A percentile compares a stretch with the other conserved stretches of the same genome.
Evolutionary conservation across 257 asterid species (phyloP).

Genomic region (Fraxinus cuspidata): DNA sequence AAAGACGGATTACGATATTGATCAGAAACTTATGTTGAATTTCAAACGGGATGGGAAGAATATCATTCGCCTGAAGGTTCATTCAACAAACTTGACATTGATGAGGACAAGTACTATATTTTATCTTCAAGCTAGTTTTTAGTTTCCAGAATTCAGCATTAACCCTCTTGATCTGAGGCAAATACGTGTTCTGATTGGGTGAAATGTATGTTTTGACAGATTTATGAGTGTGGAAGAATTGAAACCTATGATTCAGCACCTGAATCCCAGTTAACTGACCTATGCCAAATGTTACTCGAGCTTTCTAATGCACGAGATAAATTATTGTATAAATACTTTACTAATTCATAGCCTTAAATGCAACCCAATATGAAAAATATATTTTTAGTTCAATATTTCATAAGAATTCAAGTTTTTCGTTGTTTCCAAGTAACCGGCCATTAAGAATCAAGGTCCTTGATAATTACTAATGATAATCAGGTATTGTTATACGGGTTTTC

Average conservation of each 20-base stretch:
- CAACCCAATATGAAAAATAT: no score
- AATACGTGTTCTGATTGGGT: background rate
- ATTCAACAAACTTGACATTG: constrained; percentile 34
- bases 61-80: constrained; percentile 17
- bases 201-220: constrained; percentile 17
- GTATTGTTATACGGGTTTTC: no score
- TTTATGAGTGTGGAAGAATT: constrained; percentile 37
- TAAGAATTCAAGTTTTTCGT: no score
- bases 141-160: background rate
- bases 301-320: constrained; percentile 31
- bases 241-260: constrained; percentile 30
- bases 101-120: constrained; percentile 32
- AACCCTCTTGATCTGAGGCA: background rate
- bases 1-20: no score
- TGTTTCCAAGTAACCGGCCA: no score
- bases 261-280: constrained; percentile 35
- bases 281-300: constrained; percentile 30
- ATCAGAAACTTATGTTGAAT: no score
- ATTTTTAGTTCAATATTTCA: no score
- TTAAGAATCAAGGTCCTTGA: no score
- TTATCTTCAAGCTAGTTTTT: background rate
- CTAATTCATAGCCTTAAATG: no score
- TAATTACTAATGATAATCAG: no score
- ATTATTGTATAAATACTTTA: no score
- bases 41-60: constrained; percentile 14